Evolutionary conservation across 2,329 filamentous ascomycete genomes (phyloP).

Genomic region (Macroventuria anomochaeta): DNA sequence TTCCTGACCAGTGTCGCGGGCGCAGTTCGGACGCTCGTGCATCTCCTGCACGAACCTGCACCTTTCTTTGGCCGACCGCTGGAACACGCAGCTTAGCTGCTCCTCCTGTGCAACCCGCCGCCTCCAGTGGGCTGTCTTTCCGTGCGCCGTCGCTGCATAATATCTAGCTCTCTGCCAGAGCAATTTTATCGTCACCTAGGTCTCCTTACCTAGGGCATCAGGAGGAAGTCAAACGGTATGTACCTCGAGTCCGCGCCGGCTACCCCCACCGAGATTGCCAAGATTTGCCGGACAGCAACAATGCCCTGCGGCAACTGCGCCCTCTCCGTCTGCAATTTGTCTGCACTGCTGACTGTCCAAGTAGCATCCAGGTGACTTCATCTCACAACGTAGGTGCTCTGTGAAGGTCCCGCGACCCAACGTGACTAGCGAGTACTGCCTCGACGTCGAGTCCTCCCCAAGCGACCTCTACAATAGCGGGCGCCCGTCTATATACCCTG

Average conservation of each 20-base stretch:
- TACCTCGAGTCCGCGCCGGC: conserved; percentile 5
- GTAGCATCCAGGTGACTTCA: conserved; percentile 28
- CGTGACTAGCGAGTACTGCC: conserved; percentile 24
- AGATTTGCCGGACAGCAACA: conserved; percentile 23
- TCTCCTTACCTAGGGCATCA: conserved; percentile 39
- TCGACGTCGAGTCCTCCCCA: conserved; percentile 13
- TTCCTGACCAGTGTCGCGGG: conserved; percentile 32
- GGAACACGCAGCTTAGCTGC: conserved; percentile 18
- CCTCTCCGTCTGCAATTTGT: conserved; percentile 4
- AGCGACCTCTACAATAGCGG: conserved; percentile 20
- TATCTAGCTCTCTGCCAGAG: conserved; percentile 37
- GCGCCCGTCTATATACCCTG: conserved; percentile 12
- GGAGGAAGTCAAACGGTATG: conserved; percentile 23
- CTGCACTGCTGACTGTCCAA: conserved; percentile 32
- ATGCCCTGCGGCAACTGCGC: conserved; percentile 13
- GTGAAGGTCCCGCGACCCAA: conserved; percentile 25
- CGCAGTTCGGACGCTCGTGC: conserved; percentile 20
- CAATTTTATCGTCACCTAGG: conserved; percentile 36
- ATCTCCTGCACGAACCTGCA: conserved; percentile 23
- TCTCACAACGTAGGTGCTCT: conserved; percentile 30
- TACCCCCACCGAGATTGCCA: conserved; percentile 23
- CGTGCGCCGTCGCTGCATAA: conserved; percentile 45
- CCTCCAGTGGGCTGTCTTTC: conserved; percentile 37
- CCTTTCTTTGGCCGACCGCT: conserved; percentile 35
- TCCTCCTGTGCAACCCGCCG: conserved; percentile 14